phyloP scores from a whole-genome alignment of 345 rosid genomes.

The Populus alba region DNA sequence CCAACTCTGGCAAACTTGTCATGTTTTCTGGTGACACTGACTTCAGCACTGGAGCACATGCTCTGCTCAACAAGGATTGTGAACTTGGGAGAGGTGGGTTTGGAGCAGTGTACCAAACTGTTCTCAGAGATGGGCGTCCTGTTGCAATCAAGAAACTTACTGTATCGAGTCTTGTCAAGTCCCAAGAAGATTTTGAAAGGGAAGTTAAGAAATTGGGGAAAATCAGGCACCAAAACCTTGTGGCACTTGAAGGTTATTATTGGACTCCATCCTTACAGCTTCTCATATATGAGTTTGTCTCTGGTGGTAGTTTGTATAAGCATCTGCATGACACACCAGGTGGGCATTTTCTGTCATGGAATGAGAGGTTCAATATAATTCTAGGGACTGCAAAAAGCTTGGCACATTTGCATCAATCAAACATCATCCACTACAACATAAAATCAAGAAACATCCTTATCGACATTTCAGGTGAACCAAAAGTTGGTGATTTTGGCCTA shows the following conservation, averaged over 20 bases:
- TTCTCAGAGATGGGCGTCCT: conserved; percentile 66
- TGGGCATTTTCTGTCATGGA: conserved; percentile 69
- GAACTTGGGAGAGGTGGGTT: conserved; percentile 98
- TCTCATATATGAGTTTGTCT: conserved; percentile 77
- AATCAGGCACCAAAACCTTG: conserved; percentile 71
- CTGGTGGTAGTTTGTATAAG: conserved; percentile 84
- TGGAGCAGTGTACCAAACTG: conserved; percentile 89
- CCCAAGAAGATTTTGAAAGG: conserved; percentile 89
- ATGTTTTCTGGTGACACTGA: conserved; percentile 97
- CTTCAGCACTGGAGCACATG: conserved; percentile 86
- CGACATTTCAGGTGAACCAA: conserved; percentile 74
- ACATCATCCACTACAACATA: conserved; percentile 87
- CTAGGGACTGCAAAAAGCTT: conserved; percentile 86
- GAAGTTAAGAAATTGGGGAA: conserved; percentile 90
- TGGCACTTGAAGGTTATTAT: conserved; percentile 90
- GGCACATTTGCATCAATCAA: conserved; percentile 77
- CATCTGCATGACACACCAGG: conserved; percentile 76
- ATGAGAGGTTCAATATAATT: conserved; percentile 76
- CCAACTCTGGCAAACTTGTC: conserved; percentile 96
- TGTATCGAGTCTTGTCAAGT: conserved; percentile 92
- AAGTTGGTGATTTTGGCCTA: conserved; percentile 87
- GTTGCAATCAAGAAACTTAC: conserved; percentile 98
- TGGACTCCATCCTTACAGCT: conserved; percentile 96
- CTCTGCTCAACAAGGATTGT: conserved; percentile 92
- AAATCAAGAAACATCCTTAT: conserved; percentile 88